A percentile compares a stretch with the other conserved stretches of the same genome.
Conservation (phyloP, 2,329 filamentous ascomycete species). For the Scedosporium aurantiacum region DNA sequence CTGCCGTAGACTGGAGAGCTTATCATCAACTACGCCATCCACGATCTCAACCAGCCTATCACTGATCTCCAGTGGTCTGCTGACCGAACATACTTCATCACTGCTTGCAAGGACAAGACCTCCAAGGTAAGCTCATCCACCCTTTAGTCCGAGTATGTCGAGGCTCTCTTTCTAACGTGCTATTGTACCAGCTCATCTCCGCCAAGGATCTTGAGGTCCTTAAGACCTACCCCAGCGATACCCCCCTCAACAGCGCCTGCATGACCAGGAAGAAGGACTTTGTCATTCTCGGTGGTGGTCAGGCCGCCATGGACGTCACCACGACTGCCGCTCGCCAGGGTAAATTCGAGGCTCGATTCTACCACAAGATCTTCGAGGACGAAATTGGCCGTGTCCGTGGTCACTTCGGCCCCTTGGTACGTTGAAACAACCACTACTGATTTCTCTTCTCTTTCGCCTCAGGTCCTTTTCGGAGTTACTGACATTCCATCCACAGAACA, state of each 20-base stretch:
- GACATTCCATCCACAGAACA: conserved; percentile 46
- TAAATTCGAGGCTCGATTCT: conserved; percentile 98
- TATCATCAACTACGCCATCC: conserved; percentile 37
- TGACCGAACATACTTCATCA: conserved; percentile 97
- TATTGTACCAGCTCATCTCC: conserved; percentile 56
- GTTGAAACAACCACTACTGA: conserved; percentile 11
- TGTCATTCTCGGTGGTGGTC: conserved; percentile 93
- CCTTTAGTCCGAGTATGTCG: background rate
- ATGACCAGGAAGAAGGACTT: conserved; percentile 96
- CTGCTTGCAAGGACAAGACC: conserved; percentile 93
- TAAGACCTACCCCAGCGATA: conserved; percentile 88
- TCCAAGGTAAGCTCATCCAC: conserved; percentile 54
- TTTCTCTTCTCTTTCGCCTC: background rate
- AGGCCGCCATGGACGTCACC: conserved; percentile 98
- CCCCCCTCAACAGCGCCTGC: conserved; percentile 87
- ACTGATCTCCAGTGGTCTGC: conserved; percentile 91
- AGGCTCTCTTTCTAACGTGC: background rate
- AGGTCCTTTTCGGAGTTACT: background rate
- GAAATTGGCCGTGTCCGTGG: conserved; percentile 95
- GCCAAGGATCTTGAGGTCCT: conserved; percentile 79
- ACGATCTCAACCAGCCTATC: conserved; percentile 74
- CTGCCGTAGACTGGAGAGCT: conserved; percentile 22
- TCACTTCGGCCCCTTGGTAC: conserved; percentile 79
- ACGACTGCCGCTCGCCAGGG: conserved; percentile 88
- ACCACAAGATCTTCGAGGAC: conserved; percentile 99